Evolutionary conservation across 306 rosid genomes (phyloP).

Genomic region (Pyrus pyrifolia): DNA sequence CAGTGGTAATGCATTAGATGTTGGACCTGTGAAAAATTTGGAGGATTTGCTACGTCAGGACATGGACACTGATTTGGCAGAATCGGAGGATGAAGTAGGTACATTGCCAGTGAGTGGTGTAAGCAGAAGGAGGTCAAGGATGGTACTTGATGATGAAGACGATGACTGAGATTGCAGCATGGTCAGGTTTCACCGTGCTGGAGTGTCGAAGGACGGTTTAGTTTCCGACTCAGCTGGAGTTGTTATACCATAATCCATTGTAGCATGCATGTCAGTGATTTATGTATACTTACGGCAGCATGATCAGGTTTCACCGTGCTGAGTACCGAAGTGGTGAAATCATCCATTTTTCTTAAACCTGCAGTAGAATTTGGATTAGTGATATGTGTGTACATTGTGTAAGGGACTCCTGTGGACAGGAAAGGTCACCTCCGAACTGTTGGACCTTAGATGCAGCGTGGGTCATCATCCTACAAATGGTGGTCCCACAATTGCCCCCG

Average conservation of each 20-base stretch:
- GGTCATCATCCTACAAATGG: background rate
- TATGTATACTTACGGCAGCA: background rate
- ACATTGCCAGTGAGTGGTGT: conserved; percentile 27
- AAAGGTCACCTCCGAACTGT: background rate
- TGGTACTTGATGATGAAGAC: conserved; percentile 79
- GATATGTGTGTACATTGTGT: background rate
- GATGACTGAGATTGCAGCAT: conserved; percentile 37
- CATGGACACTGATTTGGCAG: conserved; percentile 47
- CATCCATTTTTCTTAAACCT: background rate
- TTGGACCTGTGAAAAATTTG: conserved; percentile 15
- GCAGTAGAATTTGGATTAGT: background rate
- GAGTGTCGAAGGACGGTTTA: too few relatives aligned
- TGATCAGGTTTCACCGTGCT: too few relatives aligned
- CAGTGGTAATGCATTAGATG: conserved; percentile 15
- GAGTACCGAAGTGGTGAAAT: background rate
- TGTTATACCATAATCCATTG: too few relatives aligned
- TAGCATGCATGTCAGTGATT: too few relatives aligned
- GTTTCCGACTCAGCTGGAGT: too few relatives aligned
- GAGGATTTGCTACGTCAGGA: conserved; percentile 19
- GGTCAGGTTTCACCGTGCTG: too few relatives aligned
- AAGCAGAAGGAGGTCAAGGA: conserved; percentile 66
- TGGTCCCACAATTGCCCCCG: background rate
- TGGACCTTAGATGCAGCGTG: too few relatives aligned
- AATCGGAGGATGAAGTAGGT: conserved; percentile 60
- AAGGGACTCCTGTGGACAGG: background rate